phyloP scores from a whole-genome alignment of 345 rosid species.

The Arabis alpina region DNA sequence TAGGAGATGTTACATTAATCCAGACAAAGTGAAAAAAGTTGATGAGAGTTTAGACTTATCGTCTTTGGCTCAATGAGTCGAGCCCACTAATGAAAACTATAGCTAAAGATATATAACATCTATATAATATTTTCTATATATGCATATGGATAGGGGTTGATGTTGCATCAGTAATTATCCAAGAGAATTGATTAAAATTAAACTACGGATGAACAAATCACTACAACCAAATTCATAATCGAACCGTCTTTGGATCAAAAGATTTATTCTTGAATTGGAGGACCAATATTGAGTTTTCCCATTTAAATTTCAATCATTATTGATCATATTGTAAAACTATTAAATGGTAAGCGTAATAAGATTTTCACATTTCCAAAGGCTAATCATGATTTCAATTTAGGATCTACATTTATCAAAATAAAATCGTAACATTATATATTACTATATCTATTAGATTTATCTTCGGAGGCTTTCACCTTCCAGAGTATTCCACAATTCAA shows the following conservation, averaged over 20 bases:
- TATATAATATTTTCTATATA: not conserved
- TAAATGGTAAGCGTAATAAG: not conserved
- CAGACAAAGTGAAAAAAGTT: constrained; percentile 36
- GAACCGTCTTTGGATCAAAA: not conserved
- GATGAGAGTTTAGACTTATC: constrained; percentile 30
- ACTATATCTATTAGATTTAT: not conserved
- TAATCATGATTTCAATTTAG: not conserved
- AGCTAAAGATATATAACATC: not conserved
- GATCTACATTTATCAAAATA: not conserved
- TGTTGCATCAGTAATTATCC: constrained; percentile 24
- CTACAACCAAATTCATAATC: not conserved
- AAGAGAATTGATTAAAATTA: not conserved
- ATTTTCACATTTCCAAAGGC: not conserved
- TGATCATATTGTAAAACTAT: not conserved
- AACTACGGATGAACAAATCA: not conserved
- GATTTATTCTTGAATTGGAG: too few relatives aligned
- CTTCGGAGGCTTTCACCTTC: not conserved
- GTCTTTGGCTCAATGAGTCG: constrained; percentile 25
- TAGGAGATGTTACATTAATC: constrained; percentile 34
- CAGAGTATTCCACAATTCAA: constrained; percentile 7
- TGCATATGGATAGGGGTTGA: constrained; percentile 1
- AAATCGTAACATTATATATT: not conserved
- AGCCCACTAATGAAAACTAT: constrained; percentile 22
- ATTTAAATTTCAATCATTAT: not conserved
- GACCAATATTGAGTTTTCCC: too few relatives aligned